Conservation (phyloP, 2,329 filamentous ascomycete genomes). For the Sclerotiophoma versabilis region DNA sequence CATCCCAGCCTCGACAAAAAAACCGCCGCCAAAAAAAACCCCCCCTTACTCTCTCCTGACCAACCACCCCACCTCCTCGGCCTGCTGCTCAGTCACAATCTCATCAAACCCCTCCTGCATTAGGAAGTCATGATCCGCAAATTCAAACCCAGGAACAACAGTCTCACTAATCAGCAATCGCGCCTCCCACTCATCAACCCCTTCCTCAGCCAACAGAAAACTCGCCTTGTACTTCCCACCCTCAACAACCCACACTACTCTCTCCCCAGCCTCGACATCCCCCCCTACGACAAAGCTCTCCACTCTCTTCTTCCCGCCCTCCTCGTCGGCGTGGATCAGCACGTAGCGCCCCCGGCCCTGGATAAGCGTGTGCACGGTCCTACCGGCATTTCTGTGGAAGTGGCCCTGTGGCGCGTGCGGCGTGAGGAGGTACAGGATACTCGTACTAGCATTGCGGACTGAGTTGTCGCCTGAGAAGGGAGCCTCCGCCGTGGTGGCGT, state of each 20-base stretch:
- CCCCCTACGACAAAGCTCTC: conserved; percentile 70
- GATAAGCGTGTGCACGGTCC: conserved; percentile 71
- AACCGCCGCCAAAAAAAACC: no score
- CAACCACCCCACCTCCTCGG: conserved; percentile 56
- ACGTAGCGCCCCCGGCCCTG: conserved; percentile 69
- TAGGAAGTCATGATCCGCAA: conserved; percentile 71
- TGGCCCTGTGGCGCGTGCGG: conserved; percentile 61
- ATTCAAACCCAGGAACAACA: conserved; percentile 73
- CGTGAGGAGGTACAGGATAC: conserved; percentile 71
- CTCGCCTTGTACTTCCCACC: conserved; percentile 72
- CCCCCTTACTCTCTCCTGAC: conserved; percentile 37
- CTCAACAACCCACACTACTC: conserved; percentile 72
- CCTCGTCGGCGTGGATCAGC: conserved; percentile 65
- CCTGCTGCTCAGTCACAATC: conserved; percentile 59
- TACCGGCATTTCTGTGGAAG: conserved; percentile 68
- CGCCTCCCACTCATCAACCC: conserved; percentile 50
- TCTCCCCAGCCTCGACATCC: conserved; percentile 65
- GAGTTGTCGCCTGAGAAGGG: neutral
- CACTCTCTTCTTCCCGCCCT: conserved; percentile 59
- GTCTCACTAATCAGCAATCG: conserved; percentile 72
- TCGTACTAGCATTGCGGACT: conserved; percentile 61
- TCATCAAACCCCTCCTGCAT: conserved; percentile 54
- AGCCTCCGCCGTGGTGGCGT: conserved; percentile 2
- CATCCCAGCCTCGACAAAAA: no score
- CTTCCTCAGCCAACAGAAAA: conserved; percentile 59